Percentiles rank a stretch among this genome's conserved stretches.
Evolutionary conservation across 768 basidiomycete genomes (phyloP).

Genomic region (Gloeopeniophorella convolvens): DNA sequence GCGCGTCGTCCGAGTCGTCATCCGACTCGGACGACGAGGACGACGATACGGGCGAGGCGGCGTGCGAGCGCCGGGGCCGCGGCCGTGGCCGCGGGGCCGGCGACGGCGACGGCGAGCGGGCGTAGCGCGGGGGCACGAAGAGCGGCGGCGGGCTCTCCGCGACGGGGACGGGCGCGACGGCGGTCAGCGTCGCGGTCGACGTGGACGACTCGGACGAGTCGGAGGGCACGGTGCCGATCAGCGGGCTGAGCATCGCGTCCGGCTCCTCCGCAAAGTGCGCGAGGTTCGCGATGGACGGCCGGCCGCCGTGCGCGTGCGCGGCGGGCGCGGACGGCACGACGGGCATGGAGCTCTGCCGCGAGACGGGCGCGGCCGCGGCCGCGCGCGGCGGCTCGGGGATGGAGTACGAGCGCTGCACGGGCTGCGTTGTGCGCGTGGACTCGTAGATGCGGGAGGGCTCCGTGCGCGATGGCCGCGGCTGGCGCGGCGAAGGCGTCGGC

Average conservation of each 20-base stretch:
- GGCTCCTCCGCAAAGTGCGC: slow-evolving; percentile 29
- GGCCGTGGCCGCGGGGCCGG: slow-evolving; percentile 27
- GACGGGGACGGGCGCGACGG: slow-evolving; percentile 7
- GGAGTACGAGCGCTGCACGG: slow-evolving; percentile 15
- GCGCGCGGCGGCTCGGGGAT: slow-evolving; percentile 7
- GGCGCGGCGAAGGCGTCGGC: slow-evolving; percentile 12
- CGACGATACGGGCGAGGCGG: slow-evolving; percentile 31
- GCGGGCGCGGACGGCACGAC: not conserved
- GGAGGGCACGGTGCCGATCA: slow-evolving; percentile 19
- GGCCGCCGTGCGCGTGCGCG: slow-evolving; percentile 1
- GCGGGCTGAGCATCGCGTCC: slow-evolving; percentile 26
- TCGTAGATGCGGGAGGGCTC: slow-evolving; percentile 8
- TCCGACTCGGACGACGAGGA: slow-evolving; percentile 10
- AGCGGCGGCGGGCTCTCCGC: slow-evolving; percentile 29
- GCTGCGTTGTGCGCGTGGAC: not conserved
- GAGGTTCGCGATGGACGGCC: slow-evolving; percentile 15
- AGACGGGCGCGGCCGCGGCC: not conserved
- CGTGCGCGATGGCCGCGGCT: not conserved
- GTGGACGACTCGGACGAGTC: slow-evolving; percentile 12
- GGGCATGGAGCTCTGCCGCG: slow-evolving; percentile 19
- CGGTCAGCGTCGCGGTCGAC: slow-evolving; percentile 9
- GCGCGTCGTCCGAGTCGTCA: not conserved
- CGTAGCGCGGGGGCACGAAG: slow-evolving; percentile 27
- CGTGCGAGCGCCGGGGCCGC: slow-evolving; percentile 34
- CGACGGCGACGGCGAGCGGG: slow-evolving; percentile 34